Evolutionary conservation across 2,329 filamentous ascomycete species (phyloP).

Genomic region (Verticillium nubilum): DNA sequence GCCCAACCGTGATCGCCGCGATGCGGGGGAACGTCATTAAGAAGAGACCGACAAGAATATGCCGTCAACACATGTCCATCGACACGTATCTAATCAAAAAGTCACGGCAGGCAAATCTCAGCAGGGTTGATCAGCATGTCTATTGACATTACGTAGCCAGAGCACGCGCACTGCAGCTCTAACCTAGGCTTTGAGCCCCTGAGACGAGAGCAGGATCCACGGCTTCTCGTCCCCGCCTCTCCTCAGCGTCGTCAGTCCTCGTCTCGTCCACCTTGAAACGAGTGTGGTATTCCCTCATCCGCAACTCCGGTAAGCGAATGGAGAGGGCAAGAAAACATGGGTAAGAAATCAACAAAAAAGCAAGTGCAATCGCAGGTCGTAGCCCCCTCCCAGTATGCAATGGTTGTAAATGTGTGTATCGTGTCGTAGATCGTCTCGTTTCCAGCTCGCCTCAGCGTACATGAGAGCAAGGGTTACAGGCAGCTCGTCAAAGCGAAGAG

Average conservation of each 20-base stretch:
- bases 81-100: too few relatives aligned
- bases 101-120: neutral
- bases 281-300: constrained; percentile 1
- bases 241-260: neutral
- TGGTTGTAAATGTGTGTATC: constrained; percentile 11
- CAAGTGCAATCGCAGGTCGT: constrained; percentile 2
- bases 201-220: neutral
- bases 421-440: constrained; percentile 8
- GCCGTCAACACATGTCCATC: neutral
- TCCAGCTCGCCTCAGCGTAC: neutral
- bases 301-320: constrained; percentile 2
- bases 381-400: constrained; percentile 12
- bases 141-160: neutral
- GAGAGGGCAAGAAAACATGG: neutral
- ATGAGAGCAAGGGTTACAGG: neutral
- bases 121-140: neutral
- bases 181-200: neutral
- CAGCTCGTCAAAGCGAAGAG: neutral
- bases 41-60: neutral
- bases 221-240: neutral
- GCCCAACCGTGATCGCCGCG: neutral
- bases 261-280: neutral
- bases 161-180: neutral
- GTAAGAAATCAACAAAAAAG: constrained; percentile 1
- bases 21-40: neutral